Conservation (phyloP, 768 basidiomycete species). For the Amanita molliuscula region DNA sequence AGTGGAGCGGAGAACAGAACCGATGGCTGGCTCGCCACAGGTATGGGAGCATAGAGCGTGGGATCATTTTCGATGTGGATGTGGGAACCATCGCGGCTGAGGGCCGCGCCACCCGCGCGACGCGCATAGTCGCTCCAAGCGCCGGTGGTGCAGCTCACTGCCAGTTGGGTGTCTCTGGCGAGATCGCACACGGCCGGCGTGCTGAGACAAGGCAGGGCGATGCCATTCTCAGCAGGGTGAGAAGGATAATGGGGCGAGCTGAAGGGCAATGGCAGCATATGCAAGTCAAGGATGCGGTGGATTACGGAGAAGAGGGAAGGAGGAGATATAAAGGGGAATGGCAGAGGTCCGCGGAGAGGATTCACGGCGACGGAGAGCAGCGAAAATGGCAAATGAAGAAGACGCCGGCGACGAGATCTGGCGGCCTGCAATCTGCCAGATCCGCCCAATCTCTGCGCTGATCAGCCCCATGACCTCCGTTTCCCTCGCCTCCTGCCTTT, state of each 20-base stretch:
- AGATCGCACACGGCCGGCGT: background rate
- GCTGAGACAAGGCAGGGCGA: background rate
- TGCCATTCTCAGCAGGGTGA: background rate
- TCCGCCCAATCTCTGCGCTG: conserved; percentile 11
- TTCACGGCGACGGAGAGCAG: background rate
- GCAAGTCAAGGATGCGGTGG: background rate
- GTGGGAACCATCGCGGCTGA: background rate
- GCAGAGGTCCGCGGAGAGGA: conserved; percentile 3
- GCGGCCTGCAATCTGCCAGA: conserved; percentile 9
- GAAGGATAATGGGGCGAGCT: background rate
- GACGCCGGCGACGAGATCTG: conserved; percentile 1
- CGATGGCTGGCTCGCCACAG: background rate
- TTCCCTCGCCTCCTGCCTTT: background rate
- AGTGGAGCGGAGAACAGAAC: background rate
- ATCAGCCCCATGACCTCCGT: conserved; percentile 9
- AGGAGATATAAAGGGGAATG: background rate
- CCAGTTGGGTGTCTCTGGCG: background rate
- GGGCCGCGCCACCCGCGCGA: background rate
- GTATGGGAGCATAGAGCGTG: conserved; percentile 2
- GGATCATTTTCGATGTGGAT: background rate
- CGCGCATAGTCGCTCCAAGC: background rate
- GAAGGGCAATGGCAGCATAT: background rate
- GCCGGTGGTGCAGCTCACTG: background rate
- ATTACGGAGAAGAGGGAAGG: background rate
- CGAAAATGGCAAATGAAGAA: conserved; percentile 6